Base-by-base conservation (phyloP, 768 basidiomycete genomes). In the Tricholomella constricta region DNA sequence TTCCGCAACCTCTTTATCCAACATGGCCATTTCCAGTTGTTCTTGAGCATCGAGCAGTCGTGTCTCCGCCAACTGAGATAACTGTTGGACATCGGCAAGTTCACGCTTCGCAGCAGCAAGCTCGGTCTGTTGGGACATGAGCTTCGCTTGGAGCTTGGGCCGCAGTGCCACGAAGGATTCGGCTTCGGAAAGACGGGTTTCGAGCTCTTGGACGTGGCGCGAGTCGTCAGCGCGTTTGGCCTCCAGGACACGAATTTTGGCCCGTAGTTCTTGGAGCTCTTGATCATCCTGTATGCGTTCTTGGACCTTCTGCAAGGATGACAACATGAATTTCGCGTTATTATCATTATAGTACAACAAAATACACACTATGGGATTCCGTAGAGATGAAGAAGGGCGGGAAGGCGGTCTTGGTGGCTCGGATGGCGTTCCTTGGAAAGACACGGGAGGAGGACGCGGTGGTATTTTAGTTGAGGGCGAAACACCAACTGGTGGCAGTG, bases 1-100 rank as follows among this genome's bases (percentile, higher is more conserved):
- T 65, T 98, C 97, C 0, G 96, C 95, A 34, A 98, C 85, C 68
- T 99, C 97, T 71, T 93, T 94, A 67, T 99, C 97, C 60, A 99
- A 72, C 80, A 91, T 91, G 2, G 85, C 79, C 88, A 98, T 94
- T 73, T 99, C 97, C 34, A 98, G 72, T 65, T 95, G 91, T 52
- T 98, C 96, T 47, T 89, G 84, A 1, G 88, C 67, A 66, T 98
- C 96, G 2, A 86, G 71, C 1, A 91, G 74, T 20, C 89, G 79
- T 14, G 72, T 73, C 57, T 95, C 91, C 0, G 85, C 74, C 29
- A 93, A 73, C 29, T 85, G 79, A 0, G 84, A 77, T n/a, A 93
- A 74, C 54, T 92, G 88, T 55, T 88, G 79, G 7, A 84, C 71
- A 60, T 96, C 93, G 2, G 88, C 81, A 26, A 93, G 75, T 51